phyloP scores from a whole-genome alignment of 192 early-diverging fungal genomes.

The Fimicolochytrium jonesii region DNA sequence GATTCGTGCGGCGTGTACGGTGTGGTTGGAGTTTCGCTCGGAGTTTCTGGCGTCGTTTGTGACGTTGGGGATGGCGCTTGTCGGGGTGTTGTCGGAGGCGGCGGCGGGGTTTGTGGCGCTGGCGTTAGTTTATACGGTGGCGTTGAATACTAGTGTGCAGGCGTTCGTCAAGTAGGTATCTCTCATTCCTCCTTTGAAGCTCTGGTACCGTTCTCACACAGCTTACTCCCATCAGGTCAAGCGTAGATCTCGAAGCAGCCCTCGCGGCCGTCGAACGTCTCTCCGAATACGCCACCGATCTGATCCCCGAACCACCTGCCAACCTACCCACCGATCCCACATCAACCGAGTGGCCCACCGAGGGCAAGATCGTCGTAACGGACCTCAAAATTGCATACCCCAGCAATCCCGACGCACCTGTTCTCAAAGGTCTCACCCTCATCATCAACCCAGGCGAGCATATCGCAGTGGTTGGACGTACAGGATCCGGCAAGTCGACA shows the following conservation, averaged over 20 bases:
- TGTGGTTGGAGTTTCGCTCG: no score
- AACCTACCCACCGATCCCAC: neutral
- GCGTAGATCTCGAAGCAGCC: conserved; percentile 33
- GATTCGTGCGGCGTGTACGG: no score
- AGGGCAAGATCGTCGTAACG: neutral
- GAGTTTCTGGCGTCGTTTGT: no score
- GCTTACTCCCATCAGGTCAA: no score
- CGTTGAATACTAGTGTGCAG: neutral
- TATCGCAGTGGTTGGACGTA: conserved; percentile 29
- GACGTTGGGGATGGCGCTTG: no score
- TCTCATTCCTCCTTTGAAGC: neutral
- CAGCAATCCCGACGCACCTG: neutral
- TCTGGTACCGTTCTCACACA: neutral
- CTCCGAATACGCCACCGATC: conserved; percentile 40
- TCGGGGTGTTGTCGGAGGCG: no score
- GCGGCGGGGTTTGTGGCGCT: no score
- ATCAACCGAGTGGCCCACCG: neutral
- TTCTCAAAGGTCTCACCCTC: neutral
- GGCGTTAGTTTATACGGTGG: neutral
- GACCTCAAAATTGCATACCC: no score
- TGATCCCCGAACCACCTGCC: neutral
- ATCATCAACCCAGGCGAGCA: neutral
- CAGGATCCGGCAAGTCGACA: conserved; percentile 43
- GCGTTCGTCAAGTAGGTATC: neutral
- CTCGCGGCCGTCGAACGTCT: conserved; percentile 42